Evolutionary conservation across 306 rosid genomes (phyloP).

Genomic region (Coriaria nepalensis): DNA sequence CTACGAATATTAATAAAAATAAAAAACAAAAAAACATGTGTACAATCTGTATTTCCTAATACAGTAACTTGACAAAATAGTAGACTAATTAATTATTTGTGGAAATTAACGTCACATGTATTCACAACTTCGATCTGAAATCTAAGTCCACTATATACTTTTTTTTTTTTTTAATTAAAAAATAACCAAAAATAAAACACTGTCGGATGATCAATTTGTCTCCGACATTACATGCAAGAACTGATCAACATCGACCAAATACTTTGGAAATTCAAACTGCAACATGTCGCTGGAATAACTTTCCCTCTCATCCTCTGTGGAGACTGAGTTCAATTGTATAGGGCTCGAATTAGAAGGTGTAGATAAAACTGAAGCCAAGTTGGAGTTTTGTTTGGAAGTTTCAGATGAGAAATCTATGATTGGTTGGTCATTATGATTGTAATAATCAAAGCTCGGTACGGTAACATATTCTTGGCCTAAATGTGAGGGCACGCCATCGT

Average conservation of each 20-base stretch:
- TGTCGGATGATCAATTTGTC: constrained; percentile 6
- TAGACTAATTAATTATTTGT: no score
- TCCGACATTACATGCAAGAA: constrained; percentile 30
- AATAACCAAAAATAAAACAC: neutral
- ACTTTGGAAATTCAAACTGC: constrained; percentile 49
- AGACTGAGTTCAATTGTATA: constrained; percentile 55
- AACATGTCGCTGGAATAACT: constrained; percentile 55
- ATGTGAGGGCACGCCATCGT: constrained; percentile 15
- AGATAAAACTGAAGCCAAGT: constrained; percentile 49
- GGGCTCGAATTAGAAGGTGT: constrained; percentile 66
- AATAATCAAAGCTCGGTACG: constrained; percentile 20
- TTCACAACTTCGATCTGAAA: no score
- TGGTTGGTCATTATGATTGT: constrained; percentile 14
- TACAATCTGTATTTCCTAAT: no score
- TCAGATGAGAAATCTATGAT: constrained; percentile 30
- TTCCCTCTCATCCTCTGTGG: constrained; percentile 77
- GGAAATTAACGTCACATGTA: no score
- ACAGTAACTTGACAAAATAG: no score
- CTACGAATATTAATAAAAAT: no score
- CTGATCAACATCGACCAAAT: constrained; percentile 31
- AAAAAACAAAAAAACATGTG: no score
- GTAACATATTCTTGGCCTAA: constrained; percentile 16
- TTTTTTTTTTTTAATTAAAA: neutral
- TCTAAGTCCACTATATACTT: no score
- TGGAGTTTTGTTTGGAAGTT: constrained; percentile 22